These are phyloP conservation scores for Pulveroboletus sp. DNA, from an alignment of 768 basidiomycete genomes.

Conservation along the genomic window DNA sequence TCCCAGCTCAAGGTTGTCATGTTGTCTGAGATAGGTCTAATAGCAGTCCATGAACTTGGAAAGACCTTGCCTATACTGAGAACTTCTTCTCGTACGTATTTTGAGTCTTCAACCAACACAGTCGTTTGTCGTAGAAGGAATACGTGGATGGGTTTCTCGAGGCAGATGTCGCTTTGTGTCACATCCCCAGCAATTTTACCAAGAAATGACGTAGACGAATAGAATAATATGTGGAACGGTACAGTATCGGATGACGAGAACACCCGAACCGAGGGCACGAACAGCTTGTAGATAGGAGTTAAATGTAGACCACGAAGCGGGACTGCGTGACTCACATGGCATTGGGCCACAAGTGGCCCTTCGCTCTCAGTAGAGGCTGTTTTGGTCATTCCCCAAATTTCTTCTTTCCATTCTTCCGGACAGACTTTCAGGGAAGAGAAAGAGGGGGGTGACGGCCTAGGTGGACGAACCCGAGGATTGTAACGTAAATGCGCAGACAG, in stretches of 20 bases:
- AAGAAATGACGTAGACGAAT: conserved; percentile 42
- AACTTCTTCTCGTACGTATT: conserved; percentile 23
- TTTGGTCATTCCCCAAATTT: conserved; percentile 29
- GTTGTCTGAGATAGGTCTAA: conserved; percentile 22
- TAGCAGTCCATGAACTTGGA: conserved; percentile 37
- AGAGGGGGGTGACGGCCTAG: conserved; percentile 24
- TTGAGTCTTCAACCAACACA: conserved; percentile 30
- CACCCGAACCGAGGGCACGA: conserved; percentile 57
- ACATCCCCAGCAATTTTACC: conserved; percentile 8
- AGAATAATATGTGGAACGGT: conserved; percentile 64
- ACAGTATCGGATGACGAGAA: conserved; percentile 55
- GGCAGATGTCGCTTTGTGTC: conserved; percentile 5
- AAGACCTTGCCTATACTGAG: conserved; percentile 47
- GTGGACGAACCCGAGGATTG: conserved; percentile 31
- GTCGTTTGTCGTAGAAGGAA: conserved; percentile 53
- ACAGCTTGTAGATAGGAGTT: conserved; percentile 40
- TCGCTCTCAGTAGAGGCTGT: conserved; percentile 1
- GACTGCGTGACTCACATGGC: conserved; percentile 24
- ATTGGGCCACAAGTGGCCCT: conserved; percentile 21
- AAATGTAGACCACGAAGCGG: not conserved
- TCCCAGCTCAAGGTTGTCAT: conserved; percentile 55
- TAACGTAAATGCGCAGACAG: conserved; percentile 26
- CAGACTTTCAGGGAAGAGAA: conserved; percentile 24
- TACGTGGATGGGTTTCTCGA: conserved; percentile 40
- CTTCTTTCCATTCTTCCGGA: conserved; percentile 34